Percentiles rank a stretch among this genome's conserved stretches.
Evolutionary conservation across 306 rosid genomes (phyloP).

Genomic region (Ceratonia siliqua): DNA sequence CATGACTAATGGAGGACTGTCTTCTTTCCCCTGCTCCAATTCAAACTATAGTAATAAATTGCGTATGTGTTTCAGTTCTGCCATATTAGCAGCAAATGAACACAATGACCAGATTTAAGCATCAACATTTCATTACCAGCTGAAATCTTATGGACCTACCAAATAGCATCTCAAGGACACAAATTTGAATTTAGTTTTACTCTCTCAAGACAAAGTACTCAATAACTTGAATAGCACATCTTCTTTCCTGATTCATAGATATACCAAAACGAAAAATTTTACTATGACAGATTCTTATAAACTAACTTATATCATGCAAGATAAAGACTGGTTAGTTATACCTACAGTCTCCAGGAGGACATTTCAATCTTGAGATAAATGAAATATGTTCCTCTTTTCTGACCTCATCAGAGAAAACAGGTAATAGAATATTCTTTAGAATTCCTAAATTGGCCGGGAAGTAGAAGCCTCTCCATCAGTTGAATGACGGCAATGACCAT

Average conservation of each 20-base stretch:
- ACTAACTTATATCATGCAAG: background rate
- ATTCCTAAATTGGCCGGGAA: background rate
- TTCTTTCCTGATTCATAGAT: background rate
- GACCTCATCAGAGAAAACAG: background rate
- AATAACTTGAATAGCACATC: background rate
- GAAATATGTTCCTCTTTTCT: background rate
- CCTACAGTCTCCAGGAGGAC: background rate
- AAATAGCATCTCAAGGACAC: background rate
- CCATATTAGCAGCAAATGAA: background rate
- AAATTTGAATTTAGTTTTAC: background rate
- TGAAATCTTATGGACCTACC: background rate
- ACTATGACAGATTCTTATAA: background rate
- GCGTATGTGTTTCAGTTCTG: background rate
- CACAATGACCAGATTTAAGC: background rate
- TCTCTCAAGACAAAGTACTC: background rate
- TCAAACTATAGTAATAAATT: background rate
- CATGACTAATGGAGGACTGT: background rate
- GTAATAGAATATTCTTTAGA: background rate
- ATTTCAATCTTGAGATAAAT: background rate
- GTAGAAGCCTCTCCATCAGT: background rate
- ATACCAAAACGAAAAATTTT: background rate
- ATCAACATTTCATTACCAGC: background rate
- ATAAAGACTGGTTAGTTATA: background rate
- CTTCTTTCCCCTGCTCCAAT: background rate
- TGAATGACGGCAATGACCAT: background rate